Evolutionary conservation across 441 rosid genomes (phyloP).

Genomic region (Gossypium trilobum): DNA sequence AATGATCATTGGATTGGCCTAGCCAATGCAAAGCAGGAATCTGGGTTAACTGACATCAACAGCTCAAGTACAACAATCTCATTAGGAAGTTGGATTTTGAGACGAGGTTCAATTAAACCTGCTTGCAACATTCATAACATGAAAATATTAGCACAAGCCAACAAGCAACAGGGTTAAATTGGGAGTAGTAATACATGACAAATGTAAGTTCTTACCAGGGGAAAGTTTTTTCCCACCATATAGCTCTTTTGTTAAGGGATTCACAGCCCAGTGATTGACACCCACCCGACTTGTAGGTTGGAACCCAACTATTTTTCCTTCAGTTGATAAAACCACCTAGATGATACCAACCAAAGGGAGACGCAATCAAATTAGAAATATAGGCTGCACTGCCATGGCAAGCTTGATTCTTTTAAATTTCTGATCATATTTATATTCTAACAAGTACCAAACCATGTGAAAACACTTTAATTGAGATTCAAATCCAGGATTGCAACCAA

Average conservation of each 20-base stretch:
- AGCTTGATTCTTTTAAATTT: not conserved
- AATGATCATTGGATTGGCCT: conserved; percentile 33
- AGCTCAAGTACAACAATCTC: conserved; percentile 50
- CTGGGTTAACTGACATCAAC: conserved; percentile 51
- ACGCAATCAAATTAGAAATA: not conserved
- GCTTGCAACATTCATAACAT: conserved; percentile 16
- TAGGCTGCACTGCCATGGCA: not conserved
- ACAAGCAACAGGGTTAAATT: not conserved
- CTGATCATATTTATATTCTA: not conserved
- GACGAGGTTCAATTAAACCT: conserved; percentile 58
- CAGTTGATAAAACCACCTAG: conserved; percentile 54
- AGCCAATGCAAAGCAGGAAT: conserved; percentile 51
- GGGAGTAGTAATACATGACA: not conserved
- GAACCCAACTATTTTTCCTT: conserved; percentile 60
- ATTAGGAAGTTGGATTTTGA: conserved; percentile 31
- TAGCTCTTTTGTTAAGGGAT: conserved; percentile 66
- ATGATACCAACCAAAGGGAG: conserved; percentile 17
- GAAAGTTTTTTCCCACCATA: conserved; percentile 47
- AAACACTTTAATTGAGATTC: not conserved
- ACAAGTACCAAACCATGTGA: not conserved
- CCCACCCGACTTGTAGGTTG: conserved; percentile 66
- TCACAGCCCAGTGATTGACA: conserved; percentile 65
- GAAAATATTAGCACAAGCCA: conserved; percentile 7
- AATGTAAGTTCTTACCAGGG: conserved; percentile 40
- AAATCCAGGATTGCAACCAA: not conserved